Conservation (phyloP, 202 grass and related monocot species). For the Setaria viridis region DNA sequence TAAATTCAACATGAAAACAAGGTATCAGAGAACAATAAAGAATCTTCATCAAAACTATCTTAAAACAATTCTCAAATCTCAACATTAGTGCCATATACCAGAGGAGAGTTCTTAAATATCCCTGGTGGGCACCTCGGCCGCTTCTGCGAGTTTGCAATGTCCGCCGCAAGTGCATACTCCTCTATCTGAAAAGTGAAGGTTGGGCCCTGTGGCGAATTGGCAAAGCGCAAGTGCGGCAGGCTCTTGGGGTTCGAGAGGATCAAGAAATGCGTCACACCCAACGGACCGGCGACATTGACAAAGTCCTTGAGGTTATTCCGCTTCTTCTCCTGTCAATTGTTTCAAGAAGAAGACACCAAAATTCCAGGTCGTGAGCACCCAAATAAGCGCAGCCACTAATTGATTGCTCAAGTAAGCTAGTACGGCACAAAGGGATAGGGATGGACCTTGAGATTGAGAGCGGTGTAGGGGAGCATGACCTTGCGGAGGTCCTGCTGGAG, state of each 20-base stretch:
- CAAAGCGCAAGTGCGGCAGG: slow-evolving; percentile 72
- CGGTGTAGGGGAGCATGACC: slow-evolving; percentile 86
- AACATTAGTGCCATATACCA: slow-evolving; percentile 54
- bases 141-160: slow-evolving; percentile 80
- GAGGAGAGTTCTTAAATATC: slow-evolving; percentile 75
- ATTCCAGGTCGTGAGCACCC: not conserved
- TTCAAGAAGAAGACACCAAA: not conserved
- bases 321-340: slow-evolving; percentile 78
- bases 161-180: slow-evolving; percentile 72
- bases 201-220: slow-evolving; percentile 76
- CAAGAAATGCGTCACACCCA: slow-evolving; percentile 91
- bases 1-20: slow-evolving; percentile 30
- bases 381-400: not conserved
- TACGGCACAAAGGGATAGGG: not conserved
- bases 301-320: slow-evolving; percentile 93
- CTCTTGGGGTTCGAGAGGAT: slow-evolving; percentile 87
- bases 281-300: slow-evolving; percentile 73
- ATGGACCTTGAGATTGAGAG: slow-evolving; percentile 71
- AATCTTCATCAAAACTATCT: slow-evolving; percentile 4
- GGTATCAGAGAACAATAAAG: not conserved
- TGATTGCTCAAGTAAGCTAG: not conserved
- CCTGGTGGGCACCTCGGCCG: slow-evolving; percentile 77
- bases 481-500: slow-evolving; percentile 77
- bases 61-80: not conserved
- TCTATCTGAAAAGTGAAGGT: slow-evolving; percentile 80